Base-by-base conservation (phyloP, 2,329 filamentous ascomycete species). In the Cercospora sp. region DNA sequence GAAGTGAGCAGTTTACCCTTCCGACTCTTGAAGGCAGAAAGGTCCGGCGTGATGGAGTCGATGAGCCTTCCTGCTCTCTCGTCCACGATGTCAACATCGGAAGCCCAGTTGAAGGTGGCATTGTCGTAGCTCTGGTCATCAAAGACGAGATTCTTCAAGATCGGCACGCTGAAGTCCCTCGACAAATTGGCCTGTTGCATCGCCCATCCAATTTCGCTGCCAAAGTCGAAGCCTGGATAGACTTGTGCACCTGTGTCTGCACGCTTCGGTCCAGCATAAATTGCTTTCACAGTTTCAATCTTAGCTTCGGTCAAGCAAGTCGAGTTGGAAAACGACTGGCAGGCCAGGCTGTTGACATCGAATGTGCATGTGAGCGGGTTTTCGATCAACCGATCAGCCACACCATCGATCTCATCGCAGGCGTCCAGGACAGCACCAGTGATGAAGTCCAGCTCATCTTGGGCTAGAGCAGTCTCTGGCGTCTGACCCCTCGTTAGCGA, bases 91-190 rank as follows among this genome's bases (percentile, higher is more conserved):
- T 73, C 72, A 20, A 82, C 75, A 66, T 82, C 78, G 3, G 71
- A 71, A 4, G 75, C 78, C 75, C 77, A 83, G 64, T 81, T 73
- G 68, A 82, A 82, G 2, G 51, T 71, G 2, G 64, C 67, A 10
- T 74, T 65, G 67, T 82, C 72, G 64, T 80, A 83, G 26, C 61
- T 70, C 6, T 80, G 66, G 63, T 81, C 72, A 51, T 80, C 60
- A 66, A 79, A 82, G 5, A 81, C 79, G 13, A 82, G 73, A 60
- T 83, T 81, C 66, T 82, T 79, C n/a, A 83, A 67, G 9, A 82
- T 77, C 1, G 79, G 80, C 2, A 79, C 73, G 12, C 77, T 76
- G 69, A 80, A 83, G 3, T 72, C 74, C 4, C 77, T 48, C 3
- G 79, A 75, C 0, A 82, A 72, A 1, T 58, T 31, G 3, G 74